Conservation (phyloP, 208 protist species). For the Trypanosoma brucei region DNA sequence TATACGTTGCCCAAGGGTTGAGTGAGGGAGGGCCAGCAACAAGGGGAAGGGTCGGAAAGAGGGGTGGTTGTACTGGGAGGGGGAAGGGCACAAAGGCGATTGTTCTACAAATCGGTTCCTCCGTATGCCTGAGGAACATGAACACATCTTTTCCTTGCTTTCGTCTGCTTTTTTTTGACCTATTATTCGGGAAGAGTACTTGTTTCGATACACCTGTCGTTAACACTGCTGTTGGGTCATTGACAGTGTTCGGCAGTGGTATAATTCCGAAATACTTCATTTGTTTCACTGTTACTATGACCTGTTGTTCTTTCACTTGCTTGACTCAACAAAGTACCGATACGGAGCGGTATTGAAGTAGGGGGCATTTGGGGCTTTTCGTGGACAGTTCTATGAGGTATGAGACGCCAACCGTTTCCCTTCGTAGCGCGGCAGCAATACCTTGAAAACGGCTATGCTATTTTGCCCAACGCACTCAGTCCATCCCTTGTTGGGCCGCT, state of each 20-base stretch:
- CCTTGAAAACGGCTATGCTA: slow-evolving; percentile 71
- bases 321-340: not conserved
- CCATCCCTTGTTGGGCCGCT: slow-evolving; percentile 30
- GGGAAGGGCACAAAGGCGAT: too few species aligned
- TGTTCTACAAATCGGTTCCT: too few species aligned
- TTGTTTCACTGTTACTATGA: too few species aligned
- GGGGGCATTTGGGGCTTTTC: not conserved
- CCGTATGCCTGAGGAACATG: too few species aligned
- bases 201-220: not conserved
- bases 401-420: slow-evolving; percentile 21
- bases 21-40: not conserved
- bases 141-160: too few species aligned
- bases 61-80: too few species aligned
- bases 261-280: too few species aligned
- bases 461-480: slow-evolving; percentile 48
- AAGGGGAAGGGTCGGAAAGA: not conserved
- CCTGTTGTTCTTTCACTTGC: slow-evolving; percentile 5
- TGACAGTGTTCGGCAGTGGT: not conserved
- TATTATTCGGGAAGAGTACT: too few species aligned
- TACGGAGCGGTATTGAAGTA: not conserved
- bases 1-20: slow-evolving; percentile 39
- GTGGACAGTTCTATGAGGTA: slow-evolving; percentile 21
- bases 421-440: slow-evolving; percentile 67
- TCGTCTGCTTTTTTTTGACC: too few species aligned
- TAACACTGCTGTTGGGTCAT: not conserved